Evolutionary conservation across 2,329 filamentous ascomycete species (phyloP), one percentile per base, ranked within the genome.

Genomic region (Allantophomopsis cytisporea): DNA sequence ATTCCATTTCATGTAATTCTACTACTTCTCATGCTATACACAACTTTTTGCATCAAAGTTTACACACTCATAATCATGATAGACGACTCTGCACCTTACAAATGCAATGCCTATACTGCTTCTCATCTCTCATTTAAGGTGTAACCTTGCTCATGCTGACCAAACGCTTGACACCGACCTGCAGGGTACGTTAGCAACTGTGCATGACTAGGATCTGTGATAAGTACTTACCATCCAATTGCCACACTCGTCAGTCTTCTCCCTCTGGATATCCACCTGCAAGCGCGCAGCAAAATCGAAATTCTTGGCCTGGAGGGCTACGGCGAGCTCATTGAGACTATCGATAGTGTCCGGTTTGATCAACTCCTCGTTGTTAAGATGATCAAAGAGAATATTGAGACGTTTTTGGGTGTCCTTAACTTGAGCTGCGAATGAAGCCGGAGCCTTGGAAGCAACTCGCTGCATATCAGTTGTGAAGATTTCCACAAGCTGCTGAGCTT

Each of bases 361-460:
- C 32, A 95, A 67, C 54, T 96, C 88, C 54, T 88, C 83, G 49
- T 96, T 96, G 69, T 96, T 98, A 36, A 98, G 69, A 59, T 95
- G 87, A 55, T 98, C 89, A 57, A 95, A 96, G n/a, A 98, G 67
- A 37, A 95, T 79, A 52, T 83, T 84, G 43, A 98, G 71, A 20
- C 91, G 79, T 63, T 94, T 94, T 58, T 94, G 85, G 2, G 88
- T 91, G 57, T 96, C 91, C 52, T 86, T 83, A 15, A 98, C 87
- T 57, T 96, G 88, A 12, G 79, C 72, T 46, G 84, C 80, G 63
- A 91, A 95, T 13, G 80, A 79, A n/a, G 80, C 68, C 14, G 91
- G 91, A 1, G 91, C 91, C 49, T 85, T 82, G 23, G 78, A 65
- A 43, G 88, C 88, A 40, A 98, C 83, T 28, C 87, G 83, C 51